These are phyloP conservation scores for Anastatica hierochuntica DNA, from an alignment of 345 rosid genomes.

Conservation along the genomic window DNA sequence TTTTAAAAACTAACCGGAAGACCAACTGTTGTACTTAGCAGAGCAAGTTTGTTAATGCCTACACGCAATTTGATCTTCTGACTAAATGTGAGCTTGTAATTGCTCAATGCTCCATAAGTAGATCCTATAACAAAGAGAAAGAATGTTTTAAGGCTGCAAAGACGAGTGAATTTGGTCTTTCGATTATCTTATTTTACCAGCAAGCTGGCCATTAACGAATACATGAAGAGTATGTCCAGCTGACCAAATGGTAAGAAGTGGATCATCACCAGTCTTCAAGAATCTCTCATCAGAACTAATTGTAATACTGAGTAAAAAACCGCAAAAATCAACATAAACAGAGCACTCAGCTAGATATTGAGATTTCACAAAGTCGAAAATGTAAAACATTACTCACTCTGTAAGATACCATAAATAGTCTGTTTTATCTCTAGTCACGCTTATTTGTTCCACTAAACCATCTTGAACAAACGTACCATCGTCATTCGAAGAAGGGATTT, in stretches of 20 bases:
- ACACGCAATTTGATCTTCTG: conserved; percentile 19
- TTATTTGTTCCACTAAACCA: conserved; percentile 74
- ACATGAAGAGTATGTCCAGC: conserved; percentile 66
- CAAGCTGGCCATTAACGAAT: conserved; percentile 58
- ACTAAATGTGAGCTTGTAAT: conserved; percentile 56
- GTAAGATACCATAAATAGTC: conserved; percentile 96
- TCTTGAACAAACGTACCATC: conserved; percentile 31
- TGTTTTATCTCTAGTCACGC: conserved; percentile 57
- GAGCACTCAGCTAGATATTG: conserved; percentile 56
- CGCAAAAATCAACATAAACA: conserved; percentile 17
- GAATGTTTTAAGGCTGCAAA: background rate
- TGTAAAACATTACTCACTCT: conserved; percentile 56
- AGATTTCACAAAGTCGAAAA: too few relatives aligned
- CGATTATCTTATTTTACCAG: conserved; percentile 33
- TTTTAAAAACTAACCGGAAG: conserved; percentile 51
- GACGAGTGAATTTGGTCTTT: background rate
- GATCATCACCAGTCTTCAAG: conserved; percentile 32
- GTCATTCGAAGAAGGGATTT: conserved; percentile 40
- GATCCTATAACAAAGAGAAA: conserved; percentile 37
- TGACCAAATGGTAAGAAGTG: conserved; percentile 49
- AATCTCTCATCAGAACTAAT: conserved; percentile 34
- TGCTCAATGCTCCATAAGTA: conserved; percentile 43
- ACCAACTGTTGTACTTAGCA: conserved; percentile 70
- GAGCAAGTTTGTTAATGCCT: conserved; percentile 32
- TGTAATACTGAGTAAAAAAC: conserved; percentile 11